Conservation (phyloP, 2,329 filamentous ascomycete genomes). For the Lasiodiplodia sp. region DNA sequence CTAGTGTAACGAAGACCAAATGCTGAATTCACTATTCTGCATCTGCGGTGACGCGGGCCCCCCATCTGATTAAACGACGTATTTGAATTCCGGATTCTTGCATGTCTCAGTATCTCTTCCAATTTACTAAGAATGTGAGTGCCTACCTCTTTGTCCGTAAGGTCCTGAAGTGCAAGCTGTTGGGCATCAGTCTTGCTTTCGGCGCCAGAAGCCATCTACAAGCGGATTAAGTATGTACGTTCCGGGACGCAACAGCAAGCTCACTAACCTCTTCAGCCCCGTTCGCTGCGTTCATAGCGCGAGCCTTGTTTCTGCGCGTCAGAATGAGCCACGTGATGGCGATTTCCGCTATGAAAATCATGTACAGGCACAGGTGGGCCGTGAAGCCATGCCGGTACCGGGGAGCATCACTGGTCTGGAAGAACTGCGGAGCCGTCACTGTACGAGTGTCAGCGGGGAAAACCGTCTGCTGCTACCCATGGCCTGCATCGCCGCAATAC, state of each 20-base stretch:
- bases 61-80: not conserved
- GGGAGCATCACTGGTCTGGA: slow-evolving; percentile 33
- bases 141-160: slow-evolving; percentile 12
- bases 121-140: not conserved
- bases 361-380: slow-evolving; percentile 32
- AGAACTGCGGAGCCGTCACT: slow-evolving; percentile 33
- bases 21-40: no score
- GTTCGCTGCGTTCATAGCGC: slow-evolving; percentile 3
- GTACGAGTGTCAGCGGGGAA: slow-evolving; percentile 21
- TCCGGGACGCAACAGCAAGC: no score
- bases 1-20: no score
- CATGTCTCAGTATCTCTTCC: not conserved
- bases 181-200: not conserved
- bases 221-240: not conserved
- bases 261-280: slow-evolving; percentile 1
- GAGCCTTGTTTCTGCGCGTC: slow-evolving; percentile 29
- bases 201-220: not conserved
- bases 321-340: slow-evolving; percentile 29
- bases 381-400: slow-evolving; percentile 32
- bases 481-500: no score
- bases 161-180: slow-evolving; percentile 1
- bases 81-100: slow-evolving; percentile 9
- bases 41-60: no score
- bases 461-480: not conserved
- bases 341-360: slow-evolving; percentile 26